Percentiles rank a stretch among this genome's conserved stretches.
Evolutionary conservation across 2,329 filamentous ascomycete species (phyloP).

Genomic region (Grosmannia penicillata): DNA sequence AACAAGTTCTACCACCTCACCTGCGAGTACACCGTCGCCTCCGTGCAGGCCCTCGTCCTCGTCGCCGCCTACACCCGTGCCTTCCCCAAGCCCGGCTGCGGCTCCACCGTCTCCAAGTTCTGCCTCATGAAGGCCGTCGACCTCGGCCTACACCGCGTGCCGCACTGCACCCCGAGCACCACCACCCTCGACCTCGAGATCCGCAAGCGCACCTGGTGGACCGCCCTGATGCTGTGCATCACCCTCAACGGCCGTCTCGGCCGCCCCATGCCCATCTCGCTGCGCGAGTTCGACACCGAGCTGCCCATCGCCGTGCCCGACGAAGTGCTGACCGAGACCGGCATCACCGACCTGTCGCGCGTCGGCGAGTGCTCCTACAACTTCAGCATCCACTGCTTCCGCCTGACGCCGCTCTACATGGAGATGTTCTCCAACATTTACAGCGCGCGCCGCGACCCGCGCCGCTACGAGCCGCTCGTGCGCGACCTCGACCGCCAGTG

Average conservation of each 20-base stretch:
- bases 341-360: constrained; percentile 36
- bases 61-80: constrained; percentile 59
- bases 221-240: constrained; percentile 48
- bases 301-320: constrained; percentile 60
- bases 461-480: constrained; percentile 49
- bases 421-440: constrained; percentile 70
- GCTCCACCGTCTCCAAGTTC: constrained; percentile 50
- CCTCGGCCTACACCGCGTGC: constrained; percentile 59
- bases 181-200: constrained; percentile 57
- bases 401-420: constrained; percentile 50
- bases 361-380: constrained; percentile 48
- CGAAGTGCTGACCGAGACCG: constrained; percentile 50
- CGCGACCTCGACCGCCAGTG: constrained; percentile 51
- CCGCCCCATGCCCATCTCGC: constrained; percentile 57
- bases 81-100: constrained; percentile 66
- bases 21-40: constrained; percentile 43
- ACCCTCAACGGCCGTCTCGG: constrained; percentile 64
- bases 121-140: constrained; percentile 59
- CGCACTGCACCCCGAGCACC: constrained; percentile 30
- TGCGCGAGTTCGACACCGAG: constrained; percentile 66
- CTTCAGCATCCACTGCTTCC: constrained; percentile 51
- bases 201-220: constrained; percentile 68
- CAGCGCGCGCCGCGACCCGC: constrained; percentile 46
- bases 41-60: constrained; percentile 60
- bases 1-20: constrained; percentile 53